Evolutionary conservation across 2,329 filamentous ascomycete species (phyloP), one percentile per base, ranked within the genome.

Genomic region (Rhynchosporium graminicola): DNA sequence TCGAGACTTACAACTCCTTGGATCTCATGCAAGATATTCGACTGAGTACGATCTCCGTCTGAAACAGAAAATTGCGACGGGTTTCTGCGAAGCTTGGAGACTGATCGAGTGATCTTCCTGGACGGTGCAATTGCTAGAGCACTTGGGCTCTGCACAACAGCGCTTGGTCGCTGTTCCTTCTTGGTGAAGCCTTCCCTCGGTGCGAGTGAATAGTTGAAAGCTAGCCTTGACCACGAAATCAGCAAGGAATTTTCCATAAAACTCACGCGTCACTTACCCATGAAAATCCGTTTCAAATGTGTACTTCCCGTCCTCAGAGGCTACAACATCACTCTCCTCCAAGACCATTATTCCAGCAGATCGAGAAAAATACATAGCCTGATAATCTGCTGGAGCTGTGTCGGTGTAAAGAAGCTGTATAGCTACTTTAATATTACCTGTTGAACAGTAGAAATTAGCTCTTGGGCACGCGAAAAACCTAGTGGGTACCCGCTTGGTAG

Each of bases 31-130:
- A 43, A 36, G 2, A 52, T 20, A 10, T 59, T 28, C 7, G 38
- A 38, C 13, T 59, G 57, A 26, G 57, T 59, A 13, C 50, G 46
- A 15, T 38, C 57, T 26, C 57, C 57, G 29, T 51, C 57, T n/a
- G 57, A 59, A 20, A 15, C 28, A 9, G 57, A 59, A 36, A 50
- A 40, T 36, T 33, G 28, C 12, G 57, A 59, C 1, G 26, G n/a
- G 13, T 40, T 38, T 42, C 51, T 54, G 10, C 26, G 36, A 36
- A 36, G 33, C 33, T 36, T 42, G 33, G 51, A 54, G n/a, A 42
- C 20, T 40, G 8, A 7, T 42, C 20, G 51, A 20, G 26, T 3
- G n/a, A n/a, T 29, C 12, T 29, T 40, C 10, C 20, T 10, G 10
- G 33, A 8, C 9, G 26, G 13, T 8, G 3, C 13, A 13, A 29